Base-by-base conservation (phyloP, 768 basidiomycete genomes). In the Collybiopsis luxurians region DNA sequence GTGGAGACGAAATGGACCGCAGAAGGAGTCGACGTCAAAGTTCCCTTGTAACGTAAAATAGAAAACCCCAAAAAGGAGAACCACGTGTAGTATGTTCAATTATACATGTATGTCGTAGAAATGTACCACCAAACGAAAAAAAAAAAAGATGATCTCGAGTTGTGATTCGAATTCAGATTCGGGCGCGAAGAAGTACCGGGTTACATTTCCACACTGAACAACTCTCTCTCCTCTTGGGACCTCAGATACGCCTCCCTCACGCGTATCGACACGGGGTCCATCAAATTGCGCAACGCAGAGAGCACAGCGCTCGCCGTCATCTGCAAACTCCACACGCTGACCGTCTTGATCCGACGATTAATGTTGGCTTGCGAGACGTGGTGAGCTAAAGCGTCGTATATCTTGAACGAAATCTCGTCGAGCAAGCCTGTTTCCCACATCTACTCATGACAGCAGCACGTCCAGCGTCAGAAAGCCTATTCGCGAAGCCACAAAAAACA, bases 381-480 rank as follows among this genome's bases (percentile, higher is more conserved):
- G 69, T 94, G 86, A 10, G 96, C 96, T 56, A 99, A 79, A 10
- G 97, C 96, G 49, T 92, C 90, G 68, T 97, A 95, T 19, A 85
- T 87, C 85, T 97, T 93, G 62, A 87, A 74, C 1, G 94, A 90
- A 46, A 97, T 90, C 57, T 89, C 89, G 61, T 94, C 90, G 79
- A 95, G 90, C 49, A 99, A 79, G 21, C 95, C 96, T 68, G 93
- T 92, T 77, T 95, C 92, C 89, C 94, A 95, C 81, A 94, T 87
- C 92, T 94, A 60, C n/a, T n/a, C n/a, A n/a, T n/a, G n/a, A n/a
- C n/a, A n/a, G n/a, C n/a, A n/a, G n/a, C n/a, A n/a, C n/a, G n/a
- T n/a, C n/a, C n/a, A n/a, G n/a, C n/a, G n/a, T n/a, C n/a, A n/a
- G n/a, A n/a, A n/a, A n/a, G n/a, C n/a, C n/a, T n/a, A n/a, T n/a